Evolutionary conservation across 306 rosid species (phyloP), one percentile per base, ranked within the genome.

Genomic region (Betula pendula): DNA sequence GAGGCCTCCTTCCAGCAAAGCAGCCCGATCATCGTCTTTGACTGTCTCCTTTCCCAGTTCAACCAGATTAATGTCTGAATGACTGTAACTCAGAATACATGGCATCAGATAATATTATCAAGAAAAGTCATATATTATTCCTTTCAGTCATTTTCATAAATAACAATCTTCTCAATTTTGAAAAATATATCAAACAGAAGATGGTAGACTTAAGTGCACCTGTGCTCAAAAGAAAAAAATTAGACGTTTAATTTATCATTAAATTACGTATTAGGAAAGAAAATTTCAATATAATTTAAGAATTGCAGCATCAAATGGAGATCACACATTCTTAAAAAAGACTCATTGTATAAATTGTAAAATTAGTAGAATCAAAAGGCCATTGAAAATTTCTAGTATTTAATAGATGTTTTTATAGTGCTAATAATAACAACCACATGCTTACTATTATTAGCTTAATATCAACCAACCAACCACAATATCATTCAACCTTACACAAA

Each of bases 1-100:
- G 81, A 96, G 94, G 81, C 97, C 97, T 74, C 97, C 83, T 89
- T 96, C 99, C 76, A 96, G 89, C 81, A 92, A 84, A 83, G 82
- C 89, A 78, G 94, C 89, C 75, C 89, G 88, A 74, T 92, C 99
- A 83, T 91, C 99, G 79, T 92, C 95, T 83, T 90, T 89, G 75
- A 79, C 80, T 52, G 89, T 65, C 75, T 89, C 97, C 81, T 87
- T 90, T 69, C 86, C 98, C 86, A 95, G 79, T 81, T 92, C 97
- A 67, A 86, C 98, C 73, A 96, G 99, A 86, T 75, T 85, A 73
- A 63, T 77, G 76, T 96, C 99, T 76, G 99, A 91, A 80, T 93
- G 99, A 77, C 99, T 96, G 87, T 71, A 88, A 71, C 68, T 44
- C 79, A 80, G 51, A 70, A 77, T 67, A 81, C 25, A 58, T 78